A percentile compares a stretch with the other conserved stretches of the same genome.
phyloP scores from a whole-genome alignment of 106 monocot species.

The Iris macrosiphon region DNA sequence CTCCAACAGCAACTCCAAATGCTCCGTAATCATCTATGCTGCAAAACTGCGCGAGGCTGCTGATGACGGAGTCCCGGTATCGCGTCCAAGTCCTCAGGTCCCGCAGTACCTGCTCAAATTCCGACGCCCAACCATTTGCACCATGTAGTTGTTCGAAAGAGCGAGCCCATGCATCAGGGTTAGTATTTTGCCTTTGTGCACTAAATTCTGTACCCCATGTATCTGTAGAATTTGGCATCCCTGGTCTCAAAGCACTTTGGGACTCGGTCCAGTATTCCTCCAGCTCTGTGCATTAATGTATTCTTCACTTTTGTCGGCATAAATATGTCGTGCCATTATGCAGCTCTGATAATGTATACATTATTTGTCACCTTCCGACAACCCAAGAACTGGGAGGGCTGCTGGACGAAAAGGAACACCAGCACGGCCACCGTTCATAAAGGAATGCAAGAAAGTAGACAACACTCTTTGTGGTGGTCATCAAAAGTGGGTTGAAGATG shows the following conservation, averaged over 20 bases:
- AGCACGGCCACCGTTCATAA: slow-evolving; percentile 69
- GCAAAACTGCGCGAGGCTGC: too few species aligned
- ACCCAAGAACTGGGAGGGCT: slow-evolving; percentile 72
- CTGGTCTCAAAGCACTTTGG: slow-evolving; percentile 45
- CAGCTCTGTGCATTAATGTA: slow-evolving; percentile 89
- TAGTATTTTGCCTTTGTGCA: slow-evolving; percentile 39
- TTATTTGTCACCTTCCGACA: slow-evolving; percentile 92
- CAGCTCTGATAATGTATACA: slow-evolving; percentile 94
- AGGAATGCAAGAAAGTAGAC: slow-evolving; percentile 81
- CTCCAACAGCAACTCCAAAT: too few species aligned
- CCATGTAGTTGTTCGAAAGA: slow-evolving; percentile 92
- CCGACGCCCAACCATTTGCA: slow-evolving; percentile 95
- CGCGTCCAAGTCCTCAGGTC: too few species aligned
- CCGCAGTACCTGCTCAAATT: slow-evolving; percentile 87
- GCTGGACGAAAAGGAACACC: slow-evolving; percentile 76
- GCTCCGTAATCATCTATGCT: too few species aligned
- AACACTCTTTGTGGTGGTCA: slow-evolving; percentile 85
- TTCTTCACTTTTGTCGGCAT: slow-evolving; percentile 91
- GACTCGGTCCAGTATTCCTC: slow-evolving; percentile 96
- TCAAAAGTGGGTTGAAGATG: slow-evolving; percentile 30
- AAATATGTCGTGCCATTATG: slow-evolving; percentile 96
- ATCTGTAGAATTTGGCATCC: slow-evolving; percentile 47
- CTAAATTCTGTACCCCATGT: slow-evolving; percentile 79
- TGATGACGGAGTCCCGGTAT: too few species aligned
- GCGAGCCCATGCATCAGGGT: slow-evolving; percentile 76